A percentile compares a stretch with the other conserved stretches of the same genome.
Conservation (phyloP, 345 rosid genomes). For the Ricinus communis region DNA sequence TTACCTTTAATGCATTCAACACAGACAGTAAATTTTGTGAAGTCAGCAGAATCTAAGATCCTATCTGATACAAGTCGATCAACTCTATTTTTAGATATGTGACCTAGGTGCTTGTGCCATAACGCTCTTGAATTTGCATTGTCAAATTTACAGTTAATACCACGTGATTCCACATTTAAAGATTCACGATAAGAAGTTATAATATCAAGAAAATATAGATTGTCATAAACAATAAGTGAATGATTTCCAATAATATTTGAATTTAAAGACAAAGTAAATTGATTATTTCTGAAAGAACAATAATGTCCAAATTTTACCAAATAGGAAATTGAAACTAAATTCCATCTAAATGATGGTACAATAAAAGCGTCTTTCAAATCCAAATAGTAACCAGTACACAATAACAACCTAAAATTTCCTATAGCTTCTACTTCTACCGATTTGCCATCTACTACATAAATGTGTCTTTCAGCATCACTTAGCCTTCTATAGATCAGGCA, state of each 20-base stretch:
- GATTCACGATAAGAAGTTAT: conserved; percentile 13
- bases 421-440: conserved; percentile 5
- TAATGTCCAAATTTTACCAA: conserved; percentile 2
- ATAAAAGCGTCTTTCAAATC: conserved; percentile 9
- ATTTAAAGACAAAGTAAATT: neutral
- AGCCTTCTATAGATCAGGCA: too few relatives aligned
- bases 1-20: conserved; percentile 9
- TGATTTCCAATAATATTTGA: neutral
- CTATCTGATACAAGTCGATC: neutral
- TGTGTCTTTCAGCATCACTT: too few relatives aligned
- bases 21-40: neutral
- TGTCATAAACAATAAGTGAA: neutral
- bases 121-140: neutral
- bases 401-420: conserved; percentile 11
- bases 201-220: neutral
- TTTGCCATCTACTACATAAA: neutral
- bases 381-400: neutral
- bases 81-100: neutral
- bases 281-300: too few relatives aligned
- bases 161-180: neutral
- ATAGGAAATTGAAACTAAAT: too few relatives aligned
- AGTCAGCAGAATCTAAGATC: neutral
- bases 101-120: neutral
- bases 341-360: conserved; percentile 16
- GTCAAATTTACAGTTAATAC: neutral